phyloP scores from a whole-genome alignment of 495 filamentous ascomycete genomes.

The Aspergillus sclerotioniger region DNA sequence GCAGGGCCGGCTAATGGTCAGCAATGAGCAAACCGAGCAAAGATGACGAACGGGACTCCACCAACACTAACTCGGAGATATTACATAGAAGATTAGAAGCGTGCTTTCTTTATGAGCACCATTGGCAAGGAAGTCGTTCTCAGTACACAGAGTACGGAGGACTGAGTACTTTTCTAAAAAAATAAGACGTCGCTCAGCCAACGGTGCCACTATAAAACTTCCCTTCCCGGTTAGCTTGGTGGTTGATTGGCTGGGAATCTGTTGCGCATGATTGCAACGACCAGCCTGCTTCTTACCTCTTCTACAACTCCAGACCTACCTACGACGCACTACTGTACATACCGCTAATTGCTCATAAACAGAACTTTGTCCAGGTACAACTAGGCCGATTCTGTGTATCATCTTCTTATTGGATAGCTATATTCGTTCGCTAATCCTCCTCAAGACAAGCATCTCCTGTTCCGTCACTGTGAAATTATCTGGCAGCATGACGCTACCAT shows the following conservation, averaged over 20 bases:
- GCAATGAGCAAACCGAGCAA: neutral
- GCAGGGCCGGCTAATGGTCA: constrained; percentile 12
- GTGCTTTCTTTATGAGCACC: too few species aligned
- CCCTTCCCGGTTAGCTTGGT: neutral
- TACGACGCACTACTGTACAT: neutral
- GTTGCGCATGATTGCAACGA: neutral
- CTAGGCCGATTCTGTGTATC: neutral
- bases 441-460: constrained; percentile 31
- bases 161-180: neutral
- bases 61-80: neutral
- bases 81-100: neutral
- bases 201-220: neutral
- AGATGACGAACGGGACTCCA: neutral
- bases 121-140: too few species aligned
- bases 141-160: too few species aligned
- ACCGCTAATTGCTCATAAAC: neutral
- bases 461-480: constrained; percentile 34
- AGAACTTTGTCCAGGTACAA: constrained; percentile 1
- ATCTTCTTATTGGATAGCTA: neutral
- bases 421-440: constrained; percentile 35
- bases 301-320: neutral
- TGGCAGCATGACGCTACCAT: constrained; percentile 31
- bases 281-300: constrained; percentile 1
- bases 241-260: neutral
- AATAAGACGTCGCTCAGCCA: neutral